These are phyloP conservation scores for Boletus reticulatus DNA, from an alignment of 768 basidiomycete species.

Conservation along the genomic window DNA sequence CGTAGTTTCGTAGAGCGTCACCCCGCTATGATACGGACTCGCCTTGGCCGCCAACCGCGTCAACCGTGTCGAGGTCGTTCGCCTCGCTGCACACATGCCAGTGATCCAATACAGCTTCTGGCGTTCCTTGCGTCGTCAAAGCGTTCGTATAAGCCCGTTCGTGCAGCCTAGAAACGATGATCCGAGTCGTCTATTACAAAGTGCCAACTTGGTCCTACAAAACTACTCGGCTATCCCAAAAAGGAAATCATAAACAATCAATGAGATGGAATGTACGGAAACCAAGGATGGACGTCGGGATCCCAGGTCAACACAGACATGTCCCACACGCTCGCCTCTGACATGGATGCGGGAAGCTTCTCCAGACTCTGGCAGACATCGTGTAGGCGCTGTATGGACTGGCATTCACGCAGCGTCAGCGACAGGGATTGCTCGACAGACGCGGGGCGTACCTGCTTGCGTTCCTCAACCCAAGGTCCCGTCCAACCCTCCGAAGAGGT, in stretches of 20 bases:
- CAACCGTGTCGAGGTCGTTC: constrained; percentile 28
- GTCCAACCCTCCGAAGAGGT: constrained; percentile 39
- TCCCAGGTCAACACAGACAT: constrained; percentile 46
- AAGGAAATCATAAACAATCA: not conserved
- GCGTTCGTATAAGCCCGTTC: too few species aligned
- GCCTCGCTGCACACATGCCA: constrained; percentile 24
- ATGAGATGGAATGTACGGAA: constrained; percentile 36
- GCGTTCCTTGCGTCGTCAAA: too few species aligned
- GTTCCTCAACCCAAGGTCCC: constrained; percentile 46
- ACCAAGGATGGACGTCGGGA: constrained; percentile 48
- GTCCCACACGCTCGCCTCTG: constrained; percentile 38
- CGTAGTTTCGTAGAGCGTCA: constrained; percentile 38
- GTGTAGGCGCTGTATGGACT: constrained; percentile 44
- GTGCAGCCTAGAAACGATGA: too few species aligned
- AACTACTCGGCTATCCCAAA: not conserved
- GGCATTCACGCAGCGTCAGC: not conserved
- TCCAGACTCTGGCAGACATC: constrained; percentile 37
- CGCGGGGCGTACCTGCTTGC: constrained; percentile 37
- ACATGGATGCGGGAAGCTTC: constrained; percentile 36
- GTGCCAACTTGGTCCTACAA: too few species aligned
- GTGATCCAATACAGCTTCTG: too few species aligned
- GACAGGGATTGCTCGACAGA: not conserved
- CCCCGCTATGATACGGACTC: constrained; percentile 44
- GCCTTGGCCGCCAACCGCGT: constrained; percentile 37
- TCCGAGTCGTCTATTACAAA: too few species aligned